Base-by-base conservation (phyloP, 83 land plant genomes). In the Picea engelmannii region DNA sequence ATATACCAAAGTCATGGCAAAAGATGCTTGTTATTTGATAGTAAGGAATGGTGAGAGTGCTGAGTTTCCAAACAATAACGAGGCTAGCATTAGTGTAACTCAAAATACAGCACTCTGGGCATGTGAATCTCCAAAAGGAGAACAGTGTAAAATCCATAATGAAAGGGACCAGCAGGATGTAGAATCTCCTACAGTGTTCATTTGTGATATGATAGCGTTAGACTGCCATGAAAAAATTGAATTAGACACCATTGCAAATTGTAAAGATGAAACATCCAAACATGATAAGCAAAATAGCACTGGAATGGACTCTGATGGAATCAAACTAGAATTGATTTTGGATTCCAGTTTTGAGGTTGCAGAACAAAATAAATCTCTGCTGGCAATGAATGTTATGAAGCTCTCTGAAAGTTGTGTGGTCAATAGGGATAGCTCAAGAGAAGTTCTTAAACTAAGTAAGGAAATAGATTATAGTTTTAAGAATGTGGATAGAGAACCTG, bases 311-410 rank as follows among this genome's bases (percentile, higher is more conserved):
- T 73, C 76, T 73, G 24, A 44, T n/a, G 58, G 76, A 40, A 73
- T 73, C 15, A 73, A 44, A 73, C 55, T 42, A 73, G 76, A 73
- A 42, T 73, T 73, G 58, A 73, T n/a, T 73, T 47, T 6, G 23
- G 38, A 35, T 35, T 35, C 38, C 10, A 9, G 49, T 8, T 71
- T 47, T 42, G 49, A 71, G 52, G 10, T 10, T 5, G 23, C n/a
- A 42, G 75, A 47, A 70, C 75, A 70, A 70, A 70, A 70, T 5
- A 40, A 42, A 38, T 70, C 47, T 69, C n/a, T 38, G n/a, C 49
- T 70, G 6, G 13, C 11, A 8, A 44, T 4, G 9, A 10, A 70
- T 38, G 21, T 16, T 70, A 44, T 40, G 52, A 70, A 70, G 20
- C 3, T 44, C 75, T 44, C 47, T 8, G 49, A 70, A 70, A 40